Conservation (phyloP, 2,329 filamentous ascomycete genomes). For the Coccinonectria pachysandricola region DNA sequence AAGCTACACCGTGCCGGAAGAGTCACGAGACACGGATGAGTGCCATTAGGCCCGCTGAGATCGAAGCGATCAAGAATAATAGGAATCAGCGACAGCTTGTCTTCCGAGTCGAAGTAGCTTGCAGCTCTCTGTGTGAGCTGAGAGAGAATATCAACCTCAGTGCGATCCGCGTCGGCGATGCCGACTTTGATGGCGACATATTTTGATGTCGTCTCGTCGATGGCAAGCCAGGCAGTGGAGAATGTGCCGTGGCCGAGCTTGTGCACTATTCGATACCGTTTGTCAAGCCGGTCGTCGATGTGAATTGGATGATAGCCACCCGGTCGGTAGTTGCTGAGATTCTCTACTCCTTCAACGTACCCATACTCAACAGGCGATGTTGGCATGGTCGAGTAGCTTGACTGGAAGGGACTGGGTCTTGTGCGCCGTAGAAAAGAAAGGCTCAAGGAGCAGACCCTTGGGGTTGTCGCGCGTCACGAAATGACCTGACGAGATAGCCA, state of each 20-base stretch:
- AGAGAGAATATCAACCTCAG: conserved; percentile 18
- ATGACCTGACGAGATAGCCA: too few relatives aligned
- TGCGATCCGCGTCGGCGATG: conserved; percentile 13
- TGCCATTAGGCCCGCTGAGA: conserved; percentile 19
- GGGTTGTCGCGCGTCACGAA: too few relatives aligned
- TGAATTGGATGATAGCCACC: conserved; percentile 30
- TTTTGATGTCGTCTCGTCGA: conserved; percentile 10
- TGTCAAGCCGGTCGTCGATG: conserved; percentile 25
- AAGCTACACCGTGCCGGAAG: conserved; percentile 18
- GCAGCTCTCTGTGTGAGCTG: too few relatives aligned
- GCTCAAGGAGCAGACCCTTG: too few relatives aligned
- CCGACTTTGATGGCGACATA: conserved; percentile 27
- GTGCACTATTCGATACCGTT: conserved; percentile 18
- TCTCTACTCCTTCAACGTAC: conserved; percentile 16
- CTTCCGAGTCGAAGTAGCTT: too few relatives aligned
- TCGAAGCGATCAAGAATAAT: conserved; percentile 17
- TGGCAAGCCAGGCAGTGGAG: conserved; percentile 27
- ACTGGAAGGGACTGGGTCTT: too few relatives aligned
- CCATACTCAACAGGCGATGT: too few relatives aligned
- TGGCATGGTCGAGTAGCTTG: too few relatives aligned
- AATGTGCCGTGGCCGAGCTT: conserved; percentile 22
- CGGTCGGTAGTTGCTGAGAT: conserved; percentile 17
- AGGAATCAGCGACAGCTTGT: too few relatives aligned
- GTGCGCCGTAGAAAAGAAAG: too few relatives aligned
- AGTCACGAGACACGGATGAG: conserved; percentile 18